Percentiles rank a stretch among this genome's conserved stretches.
phyloP scores from a whole-genome alignment of 2,329 filamentous ascomycete genomes.

The Chaetomium sp. region DNA sequence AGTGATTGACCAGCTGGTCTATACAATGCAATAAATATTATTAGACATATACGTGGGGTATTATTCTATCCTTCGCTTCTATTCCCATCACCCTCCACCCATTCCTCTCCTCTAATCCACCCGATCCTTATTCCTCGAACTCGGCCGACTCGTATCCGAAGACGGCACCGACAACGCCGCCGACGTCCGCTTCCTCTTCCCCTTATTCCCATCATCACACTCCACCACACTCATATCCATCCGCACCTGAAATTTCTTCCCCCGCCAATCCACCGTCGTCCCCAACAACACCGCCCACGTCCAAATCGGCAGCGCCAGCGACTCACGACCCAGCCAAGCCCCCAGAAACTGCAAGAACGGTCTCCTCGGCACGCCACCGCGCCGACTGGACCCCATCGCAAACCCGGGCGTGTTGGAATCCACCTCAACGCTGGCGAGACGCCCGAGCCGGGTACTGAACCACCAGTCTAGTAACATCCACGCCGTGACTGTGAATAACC shows the following conservation, averaged over 20 bases:
- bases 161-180: not conserved
- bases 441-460: slow-evolving; percentile 69
- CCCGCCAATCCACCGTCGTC: slow-evolving; percentile 80
- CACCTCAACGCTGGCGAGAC: slow-evolving; percentile 60
- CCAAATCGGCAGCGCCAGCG: slow-evolving; percentile 84
- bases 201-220: slow-evolving; percentile 2
- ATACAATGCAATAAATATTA: not conserved
- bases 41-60: slow-evolving; percentile 8
- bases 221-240: slow-evolving; percentile 73
- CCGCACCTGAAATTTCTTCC: slow-evolving; percentile 71
- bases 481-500: slow-evolving; percentile 54
- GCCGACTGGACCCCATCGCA: slow-evolving; percentile 42
- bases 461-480: slow-evolving; percentile 76
- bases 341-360: slow-evolving; percentile 64
- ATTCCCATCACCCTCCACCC: no score
- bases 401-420: slow-evolving; percentile 72
- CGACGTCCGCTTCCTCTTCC: no score
- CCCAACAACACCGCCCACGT: slow-evolving; percentile 83
- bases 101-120: no score
- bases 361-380: slow-evolving; percentile 40
- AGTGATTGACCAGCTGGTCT: no score
- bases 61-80: slow-evolving; percentile 6
- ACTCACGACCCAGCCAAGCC: slow-evolving; percentile 80
- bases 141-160: not conserved
- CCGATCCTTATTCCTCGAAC: slow-evolving; percentile 22